Evolutionary conservation across 306 rosid genomes (phyloP), one percentile per base, ranked within the genome.

Genomic region (Inga laurina): DNA sequence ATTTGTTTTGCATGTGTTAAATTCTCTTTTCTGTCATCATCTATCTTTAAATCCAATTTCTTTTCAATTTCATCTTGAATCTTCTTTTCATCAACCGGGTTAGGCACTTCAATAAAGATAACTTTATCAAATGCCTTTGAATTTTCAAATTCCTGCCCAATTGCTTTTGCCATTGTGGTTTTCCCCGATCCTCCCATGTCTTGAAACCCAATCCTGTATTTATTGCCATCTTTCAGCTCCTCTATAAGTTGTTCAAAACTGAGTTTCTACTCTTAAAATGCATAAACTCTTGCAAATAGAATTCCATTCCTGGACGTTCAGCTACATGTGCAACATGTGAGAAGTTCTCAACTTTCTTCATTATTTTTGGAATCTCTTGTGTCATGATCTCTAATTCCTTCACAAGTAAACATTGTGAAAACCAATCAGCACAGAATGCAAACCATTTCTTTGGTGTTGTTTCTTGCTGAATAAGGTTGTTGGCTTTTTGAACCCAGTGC

Each of bases 171-270:
- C 82, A 83, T 45, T 4, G 75, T 83, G n/a, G 70, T 83, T 19
- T 78, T 83, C 30, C 82, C 78, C 1, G 74, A 10, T 9, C 82
- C 85, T 21, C 82, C 82, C 85, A 69, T 77, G 30, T 74, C 85
- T 34, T 30, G 68, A 74, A 83, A 10, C 34, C 85, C 85, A 69
- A 83, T 77, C 35, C 62, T 45, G 18, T 0, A 2, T 7, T 5
- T 30, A 3, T 7, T 68, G 37, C 0, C 73, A 70, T 83, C 82
- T 44, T 69, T 35, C 30, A 77, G 8, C 34, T 81, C 85, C 51
- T 83, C 66, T 45, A n/a, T 48, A 45, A 83, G 85, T 32, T 56
- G 4, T 13, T 77, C 11, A 34, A 21, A 70, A 71, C 46, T 4
- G 13, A 0, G 15, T 34, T 15, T 32, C 84, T 62, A 3, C 68